Evolutionary conservation across 208 protist genomes (phyloP).

Genomic region (Wallacemonas sp.): DNA sequence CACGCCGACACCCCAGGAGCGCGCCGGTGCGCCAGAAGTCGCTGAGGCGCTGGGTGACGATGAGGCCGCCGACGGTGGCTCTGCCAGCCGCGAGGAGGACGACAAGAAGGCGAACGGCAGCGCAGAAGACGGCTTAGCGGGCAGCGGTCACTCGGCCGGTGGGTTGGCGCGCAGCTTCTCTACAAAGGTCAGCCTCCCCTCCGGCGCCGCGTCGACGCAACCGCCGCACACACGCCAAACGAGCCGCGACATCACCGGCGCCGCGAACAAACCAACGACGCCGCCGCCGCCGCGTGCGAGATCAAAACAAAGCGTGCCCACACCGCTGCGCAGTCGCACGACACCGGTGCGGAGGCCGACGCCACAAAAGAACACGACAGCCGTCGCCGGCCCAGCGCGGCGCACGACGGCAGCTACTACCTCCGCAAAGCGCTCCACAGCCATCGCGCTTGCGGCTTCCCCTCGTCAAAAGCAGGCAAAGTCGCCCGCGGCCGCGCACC

Average conservation of each 20-base stretch:
- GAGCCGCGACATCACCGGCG: neutral
- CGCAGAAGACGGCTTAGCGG: neutral
- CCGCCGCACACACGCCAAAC: constrained; percentile 3
- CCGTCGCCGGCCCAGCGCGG: too few relatives aligned
- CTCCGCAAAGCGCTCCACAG: too few relatives aligned
- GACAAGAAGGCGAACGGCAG: neutral
- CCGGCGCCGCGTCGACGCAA: neutral
- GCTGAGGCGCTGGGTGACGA: too few relatives aligned
- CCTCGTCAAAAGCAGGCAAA: too few relatives aligned
- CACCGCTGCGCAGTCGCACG: too few relatives aligned
- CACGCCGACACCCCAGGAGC: neutral
- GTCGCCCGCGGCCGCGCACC: neutral
- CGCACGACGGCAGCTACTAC: too few relatives aligned
- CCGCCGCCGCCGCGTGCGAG: neutral
- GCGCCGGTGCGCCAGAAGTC: neutral
- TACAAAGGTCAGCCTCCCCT: neutral
- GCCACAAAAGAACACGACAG: too few relatives aligned
- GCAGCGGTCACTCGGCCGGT: neutral
- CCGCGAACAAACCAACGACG: neutral
- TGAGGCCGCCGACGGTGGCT: neutral
- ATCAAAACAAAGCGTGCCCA: too few relatives aligned
- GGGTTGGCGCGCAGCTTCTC: neutral
- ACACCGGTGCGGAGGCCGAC: too few relatives aligned
- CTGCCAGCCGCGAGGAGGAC: too few relatives aligned
- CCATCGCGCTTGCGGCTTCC: too few relatives aligned